Evolutionary conservation across 208 protist genomes (phyloP).

Genomic region (Leptomonas pyrrhocoris): DNA sequence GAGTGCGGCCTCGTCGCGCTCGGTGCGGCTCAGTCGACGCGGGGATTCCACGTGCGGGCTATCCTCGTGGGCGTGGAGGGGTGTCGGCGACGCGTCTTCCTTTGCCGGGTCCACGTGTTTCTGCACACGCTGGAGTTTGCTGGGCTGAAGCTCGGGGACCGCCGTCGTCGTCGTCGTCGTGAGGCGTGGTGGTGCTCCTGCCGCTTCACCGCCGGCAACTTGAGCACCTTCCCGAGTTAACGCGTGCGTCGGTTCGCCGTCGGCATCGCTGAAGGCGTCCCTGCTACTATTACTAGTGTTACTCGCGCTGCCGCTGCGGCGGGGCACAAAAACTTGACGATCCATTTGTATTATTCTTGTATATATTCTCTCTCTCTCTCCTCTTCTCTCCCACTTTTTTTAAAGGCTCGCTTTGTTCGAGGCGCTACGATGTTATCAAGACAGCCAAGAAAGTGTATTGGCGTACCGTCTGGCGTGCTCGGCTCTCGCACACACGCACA

Average conservation of each 20-base stretch:
- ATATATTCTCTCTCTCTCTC: not conserved
- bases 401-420: not conserved
- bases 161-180: not conserved
- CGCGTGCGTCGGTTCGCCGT: slow-evolving; percentile 1
- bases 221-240: not conserved
- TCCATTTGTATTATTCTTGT: not conserved
- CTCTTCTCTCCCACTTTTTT: not conserved
- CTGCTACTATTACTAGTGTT: not conserved
- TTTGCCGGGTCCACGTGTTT: too few species aligned
- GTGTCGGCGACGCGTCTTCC: not conserved
- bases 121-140: not conserved
- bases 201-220: not conserved
- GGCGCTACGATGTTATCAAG: too few species aligned
- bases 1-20: slow-evolving; percentile 33
- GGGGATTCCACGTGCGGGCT: not conserved
- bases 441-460: too few species aligned
- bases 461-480: too few species aligned
- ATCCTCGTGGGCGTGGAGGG: not conserved
- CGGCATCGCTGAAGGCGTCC: slow-evolving; percentile 9
- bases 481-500: too few species aligned
- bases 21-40: slow-evolving; percentile 8
- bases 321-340: not conserved
- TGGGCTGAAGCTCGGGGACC: not conserved
- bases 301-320: not conserved
- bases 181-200: not conserved